Evolutionary conservation across 2,329 filamentous ascomycete genomes (phyloP), one percentile per base, ranked within the genome.

Genomic region (Cadophora malorum): DNA sequence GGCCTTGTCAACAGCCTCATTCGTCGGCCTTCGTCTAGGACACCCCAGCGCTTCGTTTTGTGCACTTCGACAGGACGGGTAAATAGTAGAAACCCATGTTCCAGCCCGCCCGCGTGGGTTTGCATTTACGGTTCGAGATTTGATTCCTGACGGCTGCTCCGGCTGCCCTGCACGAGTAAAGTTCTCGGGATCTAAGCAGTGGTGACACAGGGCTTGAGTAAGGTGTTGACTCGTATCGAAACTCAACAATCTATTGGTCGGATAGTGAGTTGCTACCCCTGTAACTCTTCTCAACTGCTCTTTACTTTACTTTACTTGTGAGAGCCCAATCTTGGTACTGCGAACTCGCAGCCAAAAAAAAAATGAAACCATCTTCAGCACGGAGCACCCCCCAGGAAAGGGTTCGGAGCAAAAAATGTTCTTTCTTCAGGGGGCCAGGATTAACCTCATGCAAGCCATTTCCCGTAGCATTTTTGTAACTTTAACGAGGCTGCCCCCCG

Each of bases 1-100:
- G 21, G 31, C n/a, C 28, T 63, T 49, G 63, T 53, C 35, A 31
- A 49, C 62, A 65, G 60, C 64, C 63, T 70, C 56, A 67, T 70
- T 66, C 59, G 64, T 56, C 56, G 28, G 52, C n/a, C 41, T 14
- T 50, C 19, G 47, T 64, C 41, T 55, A 56, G 56, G 60, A 65
- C 56, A 50, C 31, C 59, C 65, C 53, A 53, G 38, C 31, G 28
- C 35, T 21, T 21, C 25, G 35, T 31, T 47, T 52, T 67, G 61
- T 56, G 55, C 65, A 49, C 38, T 59, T 64, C 38, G 56, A 63
- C 25, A 41, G n/a, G 59, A 47, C 58, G 52, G 64, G 59, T 65
- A 66, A 45, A 33, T 19, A 49, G 31, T 9, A 53, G 33, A 63
- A 35, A 53, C 61, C 21, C 25, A 52, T 53, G 33, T 63, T 56